These are phyloP conservation scores for Fraxinus paxiana DNA, from an alignment of 305 asterid species.

Conservation along the genomic window DNA sequence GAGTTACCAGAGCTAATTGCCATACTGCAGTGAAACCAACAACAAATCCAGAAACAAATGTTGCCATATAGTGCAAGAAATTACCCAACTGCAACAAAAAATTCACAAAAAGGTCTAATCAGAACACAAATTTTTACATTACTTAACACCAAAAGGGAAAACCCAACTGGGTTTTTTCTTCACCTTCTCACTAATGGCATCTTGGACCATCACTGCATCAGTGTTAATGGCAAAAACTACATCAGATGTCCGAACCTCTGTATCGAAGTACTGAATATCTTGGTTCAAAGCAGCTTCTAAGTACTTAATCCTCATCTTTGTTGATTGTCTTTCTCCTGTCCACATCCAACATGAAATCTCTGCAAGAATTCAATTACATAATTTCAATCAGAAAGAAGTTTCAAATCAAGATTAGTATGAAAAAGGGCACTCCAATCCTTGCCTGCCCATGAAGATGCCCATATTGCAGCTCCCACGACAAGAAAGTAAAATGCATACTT, in stretches of 20 bases:
- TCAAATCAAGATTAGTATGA: background rate
- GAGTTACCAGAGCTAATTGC: conserved; percentile 88
- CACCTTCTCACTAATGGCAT: conserved; percentile 98
- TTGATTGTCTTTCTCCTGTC: conserved; percentile 97
- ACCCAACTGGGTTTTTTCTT: background rate
- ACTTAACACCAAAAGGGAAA: background rate
- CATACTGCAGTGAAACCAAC: conserved; percentile 97
- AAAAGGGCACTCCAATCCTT: conserved; percentile 5
- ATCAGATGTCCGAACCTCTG: conserved; percentile 90
- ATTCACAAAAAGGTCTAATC: conserved; percentile 4
- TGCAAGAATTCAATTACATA: conserved; percentile 32
- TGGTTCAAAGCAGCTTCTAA: conserved; percentile 87
- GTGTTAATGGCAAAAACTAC: conserved; percentile 92
- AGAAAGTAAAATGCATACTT: conserved; percentile 98
- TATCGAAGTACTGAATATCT: conserved; percentile 86
- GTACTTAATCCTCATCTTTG: conserved; percentile 91
- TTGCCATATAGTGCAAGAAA: conserved; percentile 97
- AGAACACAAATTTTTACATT: conserved; percentile 8
- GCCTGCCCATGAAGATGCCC: conserved; percentile 99
- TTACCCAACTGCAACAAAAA: conserved; percentile 68
- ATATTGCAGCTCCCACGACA: conserved; percentile 98
- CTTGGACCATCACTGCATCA: conserved; percentile 95
- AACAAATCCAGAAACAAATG: conserved; percentile 87
- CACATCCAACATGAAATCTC: conserved; percentile 99
- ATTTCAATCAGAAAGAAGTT: conserved; percentile 13